Conservation (phyloP, 1,284 basidiomycete species). For the Heterobasidion occidentale region DNA sequence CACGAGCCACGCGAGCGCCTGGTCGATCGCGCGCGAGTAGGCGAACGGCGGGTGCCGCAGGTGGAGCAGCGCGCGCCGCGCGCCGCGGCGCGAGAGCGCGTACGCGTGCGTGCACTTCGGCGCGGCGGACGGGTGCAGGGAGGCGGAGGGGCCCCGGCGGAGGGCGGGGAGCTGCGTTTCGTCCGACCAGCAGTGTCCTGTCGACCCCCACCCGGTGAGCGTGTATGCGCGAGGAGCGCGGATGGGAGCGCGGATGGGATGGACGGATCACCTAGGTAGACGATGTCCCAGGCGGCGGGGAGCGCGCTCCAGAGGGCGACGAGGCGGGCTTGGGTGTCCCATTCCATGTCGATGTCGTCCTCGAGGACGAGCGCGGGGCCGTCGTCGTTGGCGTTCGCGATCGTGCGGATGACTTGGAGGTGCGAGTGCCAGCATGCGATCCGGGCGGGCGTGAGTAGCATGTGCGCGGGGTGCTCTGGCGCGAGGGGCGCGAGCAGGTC, state of each 20-base stretch:
- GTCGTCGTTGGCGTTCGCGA: constrained; percentile 23
- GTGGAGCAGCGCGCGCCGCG: constrained; percentile 44
- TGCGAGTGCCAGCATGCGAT: constrained; percentile 77
- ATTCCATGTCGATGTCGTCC: constrained; percentile 77
- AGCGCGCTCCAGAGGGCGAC: constrained; percentile 44
- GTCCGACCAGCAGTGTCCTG: constrained; percentile 71
- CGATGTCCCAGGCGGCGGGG: constrained; percentile 65
- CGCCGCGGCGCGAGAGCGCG: constrained; percentile 45
- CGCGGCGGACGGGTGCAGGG: constrained; percentile 41
- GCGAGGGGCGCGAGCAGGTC: constrained; percentile 30
- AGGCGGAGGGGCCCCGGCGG: constrained; percentile 10
- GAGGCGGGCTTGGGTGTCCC: constrained; percentile 47
- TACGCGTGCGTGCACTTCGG: constrained; percentile 71
- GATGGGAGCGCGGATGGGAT: neutral
- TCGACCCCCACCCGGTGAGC: neutral
- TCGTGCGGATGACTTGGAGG: constrained; percentile 39
- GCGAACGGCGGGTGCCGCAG: constrained; percentile 58
- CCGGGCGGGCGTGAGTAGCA: constrained; percentile 46
- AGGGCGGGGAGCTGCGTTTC: constrained; percentile 33
- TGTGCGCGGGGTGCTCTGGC: constrained; percentile 33
- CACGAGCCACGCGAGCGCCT: constrained; percentile 66
- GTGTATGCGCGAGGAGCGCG: neutral
- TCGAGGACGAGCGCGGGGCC: constrained; percentile 52
- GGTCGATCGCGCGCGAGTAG: constrained; percentile 71
- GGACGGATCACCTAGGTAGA: constrained; percentile 57